Evolutionary conservation across 2,329 filamentous ascomycete species (phyloP).

Genomic region (Apiospora marii): DNA sequence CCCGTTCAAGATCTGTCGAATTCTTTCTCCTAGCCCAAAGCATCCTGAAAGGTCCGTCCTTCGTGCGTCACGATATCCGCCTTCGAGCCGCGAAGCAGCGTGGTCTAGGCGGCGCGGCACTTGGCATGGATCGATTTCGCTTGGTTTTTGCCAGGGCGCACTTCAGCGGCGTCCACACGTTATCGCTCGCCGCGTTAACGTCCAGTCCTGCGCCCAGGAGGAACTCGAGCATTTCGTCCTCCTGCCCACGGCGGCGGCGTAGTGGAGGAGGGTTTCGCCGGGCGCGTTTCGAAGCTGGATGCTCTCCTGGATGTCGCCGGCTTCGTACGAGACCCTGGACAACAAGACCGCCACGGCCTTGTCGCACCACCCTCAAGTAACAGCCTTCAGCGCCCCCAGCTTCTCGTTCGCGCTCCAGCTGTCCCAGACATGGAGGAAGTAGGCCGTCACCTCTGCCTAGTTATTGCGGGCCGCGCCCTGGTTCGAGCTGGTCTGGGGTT

Average conservation of each 20-base stretch:
- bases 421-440: constrained; percentile 12
- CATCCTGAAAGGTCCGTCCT: constrained; percentile 1
- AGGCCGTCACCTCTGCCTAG: neutral
- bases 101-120: neutral
- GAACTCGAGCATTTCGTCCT: constrained; percentile 13
- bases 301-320: neutral
- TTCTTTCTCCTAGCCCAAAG: neutral
- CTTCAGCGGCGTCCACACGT: constrained; percentile 11
- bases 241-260: neutral
- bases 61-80: neutral
- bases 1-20: neutral
- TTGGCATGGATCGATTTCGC: neutral
- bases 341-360: neutral
- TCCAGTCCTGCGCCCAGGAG: neutral
- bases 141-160: neutral
- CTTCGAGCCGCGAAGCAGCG: neutral
- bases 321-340: neutral
- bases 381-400: neutral
- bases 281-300: constrained; percentile 2
- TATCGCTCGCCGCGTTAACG: neutral
- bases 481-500: neutral
- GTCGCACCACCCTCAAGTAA: neutral
- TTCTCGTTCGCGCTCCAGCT: constrained; percentile 9
- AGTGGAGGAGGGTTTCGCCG: constrained; percentile 6
- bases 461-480: constrained; percentile 4